phyloP scores from a whole-genome alignment of 1,284 basidiomycete genomes.

The Fomitopsis schrenkii region DNA sequence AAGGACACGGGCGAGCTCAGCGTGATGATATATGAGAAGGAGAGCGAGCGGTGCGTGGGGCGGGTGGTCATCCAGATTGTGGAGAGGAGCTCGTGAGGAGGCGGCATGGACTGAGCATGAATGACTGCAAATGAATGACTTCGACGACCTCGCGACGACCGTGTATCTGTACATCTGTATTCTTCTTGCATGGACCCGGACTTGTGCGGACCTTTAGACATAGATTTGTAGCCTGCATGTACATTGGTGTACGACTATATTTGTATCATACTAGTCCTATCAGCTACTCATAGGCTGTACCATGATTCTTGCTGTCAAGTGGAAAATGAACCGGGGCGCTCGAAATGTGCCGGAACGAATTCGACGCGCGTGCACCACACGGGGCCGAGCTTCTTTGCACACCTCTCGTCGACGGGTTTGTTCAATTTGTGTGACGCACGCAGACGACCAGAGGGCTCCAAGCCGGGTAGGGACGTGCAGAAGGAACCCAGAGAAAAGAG shows the following conservation, averaged over 20 bases:
- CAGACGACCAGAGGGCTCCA: background rate
- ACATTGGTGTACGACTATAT: background rate
- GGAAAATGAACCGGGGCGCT: too few species aligned
- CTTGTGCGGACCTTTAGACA: background rate
- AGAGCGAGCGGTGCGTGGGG: conserved; percentile 48
- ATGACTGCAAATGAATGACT: too few species aligned
- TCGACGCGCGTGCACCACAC: too few species aligned
- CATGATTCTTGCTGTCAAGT: too few species aligned
- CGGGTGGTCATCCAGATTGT: conserved; percentile 58
- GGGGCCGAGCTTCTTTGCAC: too few species aligned
- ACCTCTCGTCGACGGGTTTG: background rate
- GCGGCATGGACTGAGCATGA: too few species aligned
- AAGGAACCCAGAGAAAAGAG: background rate
- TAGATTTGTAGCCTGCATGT: background rate
- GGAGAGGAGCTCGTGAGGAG: conserved; percentile 30
- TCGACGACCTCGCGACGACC: background rate
- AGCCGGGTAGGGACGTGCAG: background rate
- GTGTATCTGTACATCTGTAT: background rate
- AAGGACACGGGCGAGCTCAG: conserved; percentile 53
- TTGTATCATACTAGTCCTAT: background rate
- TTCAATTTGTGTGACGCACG: background rate
- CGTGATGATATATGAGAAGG: conserved; percentile 51
- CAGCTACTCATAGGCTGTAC: too few species aligned
- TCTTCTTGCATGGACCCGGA: background rate
- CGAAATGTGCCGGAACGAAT: too few species aligned